Evolutionary conservation across 371 early-diverging fungal genomes (phyloP).

Genomic region (Batkoa obscura): DNA sequence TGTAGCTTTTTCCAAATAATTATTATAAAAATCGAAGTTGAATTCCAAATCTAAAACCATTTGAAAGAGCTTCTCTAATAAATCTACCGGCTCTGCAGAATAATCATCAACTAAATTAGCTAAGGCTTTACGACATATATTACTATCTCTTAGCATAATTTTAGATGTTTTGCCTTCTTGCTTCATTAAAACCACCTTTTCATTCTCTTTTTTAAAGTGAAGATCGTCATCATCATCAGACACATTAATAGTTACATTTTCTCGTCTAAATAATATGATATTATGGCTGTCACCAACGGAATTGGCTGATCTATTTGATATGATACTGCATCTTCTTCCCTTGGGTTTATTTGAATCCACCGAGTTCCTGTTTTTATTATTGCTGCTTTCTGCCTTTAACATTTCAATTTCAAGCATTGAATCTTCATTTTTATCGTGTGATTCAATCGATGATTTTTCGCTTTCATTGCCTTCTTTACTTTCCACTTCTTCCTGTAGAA

Average conservation of each 20-base stretch:
- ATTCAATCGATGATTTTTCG: no score
- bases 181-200: neutral
- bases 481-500: no score
- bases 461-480: no score
- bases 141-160: neutral
- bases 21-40: neutral
- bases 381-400: no score
- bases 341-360: no score
- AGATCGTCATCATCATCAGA: neutral
- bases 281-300: no score
- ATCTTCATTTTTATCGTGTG: no score
- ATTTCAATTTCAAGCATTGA: no score
- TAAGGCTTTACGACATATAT: neutral
- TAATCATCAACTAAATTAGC: neutral
- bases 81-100: neutral
- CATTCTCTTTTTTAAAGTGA: neutral
- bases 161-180: neutral
- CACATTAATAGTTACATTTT: neutral
- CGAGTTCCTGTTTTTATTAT: no score
- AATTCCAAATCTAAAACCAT: neutral
- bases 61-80: neutral
- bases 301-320: no score
- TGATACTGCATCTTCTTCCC: no score
- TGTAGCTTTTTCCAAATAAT: neutral
- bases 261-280: neutral